Evolutionary conservation across 768 basidiomycete genomes (phyloP), one percentile per base, ranked within the genome.

Genomic region (Trametes coccinea): DNA sequence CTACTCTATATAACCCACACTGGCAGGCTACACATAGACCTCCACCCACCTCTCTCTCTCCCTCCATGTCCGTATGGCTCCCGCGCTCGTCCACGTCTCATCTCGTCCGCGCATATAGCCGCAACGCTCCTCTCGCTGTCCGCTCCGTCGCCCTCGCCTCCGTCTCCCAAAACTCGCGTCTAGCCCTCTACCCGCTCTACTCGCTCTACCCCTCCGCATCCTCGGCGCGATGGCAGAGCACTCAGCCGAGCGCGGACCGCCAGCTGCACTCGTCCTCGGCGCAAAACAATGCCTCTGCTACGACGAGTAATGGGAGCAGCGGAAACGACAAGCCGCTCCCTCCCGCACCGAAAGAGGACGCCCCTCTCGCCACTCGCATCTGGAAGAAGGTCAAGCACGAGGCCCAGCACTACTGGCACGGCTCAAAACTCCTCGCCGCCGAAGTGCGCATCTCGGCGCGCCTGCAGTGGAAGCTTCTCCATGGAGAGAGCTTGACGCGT

Each of bases 381-480:
- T 98, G 96, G 96, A 90, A 89, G 67, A 91, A 87, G 67, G 87
- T 98, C 63, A 99, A 98, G 78, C 92, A 98, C 69, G 97, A 98
- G 75, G 94, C 89, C 0, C 83, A 85, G 60, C 96, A 99, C 74
- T 99, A 98, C 74, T 98, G 95, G 95, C 89, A 95, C 64, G 96
- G 97, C 10, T 84, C 92, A 1, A 97, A 97, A 72, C 85, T 99
- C 4, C 81, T 99, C 50, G 94, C 92, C 14, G 92, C 93, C 29
- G 97, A 98, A 77, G 91, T 97, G 56, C 86, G 90, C 65, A 98
- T 98, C 64, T 93, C 92, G 27, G 78, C 82, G 3, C 81, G 95
- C 62, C 80, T 99, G 45, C 90, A 95, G 69, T 92, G 89, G 86
- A 93, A 95, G 78, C 86, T 98, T 53, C 76, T 99, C 27, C 92